Conservation (phyloP, 2,329 filamentous ascomycete species). For the Trichoderma citrinoviride region DNA sequence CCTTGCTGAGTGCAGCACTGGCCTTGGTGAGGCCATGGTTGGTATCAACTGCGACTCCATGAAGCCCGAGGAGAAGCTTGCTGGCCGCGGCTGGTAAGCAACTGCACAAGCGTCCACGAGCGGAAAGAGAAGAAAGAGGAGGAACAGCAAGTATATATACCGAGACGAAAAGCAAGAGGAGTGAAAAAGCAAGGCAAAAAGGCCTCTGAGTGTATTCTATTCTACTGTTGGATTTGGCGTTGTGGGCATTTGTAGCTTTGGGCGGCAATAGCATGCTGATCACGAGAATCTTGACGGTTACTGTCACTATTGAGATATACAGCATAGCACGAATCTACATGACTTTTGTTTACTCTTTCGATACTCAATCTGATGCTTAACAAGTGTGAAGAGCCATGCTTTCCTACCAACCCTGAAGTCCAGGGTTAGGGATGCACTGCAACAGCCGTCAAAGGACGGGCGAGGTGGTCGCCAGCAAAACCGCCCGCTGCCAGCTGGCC, state of each 20-base stretch:
- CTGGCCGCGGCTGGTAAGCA: constrained; percentile 76
- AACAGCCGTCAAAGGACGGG: neutral
- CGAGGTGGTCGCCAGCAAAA: neutral
- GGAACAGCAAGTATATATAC: neutral
- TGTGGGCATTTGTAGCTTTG: constrained; percentile 14
- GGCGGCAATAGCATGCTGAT: constrained; percentile 18
- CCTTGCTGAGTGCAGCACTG: constrained; percentile 80
- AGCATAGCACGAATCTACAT: constrained; percentile 4
- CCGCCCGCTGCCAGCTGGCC: neutral
- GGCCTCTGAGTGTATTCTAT: constrained; percentile 4
- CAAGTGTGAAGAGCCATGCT: rapidly evolving
- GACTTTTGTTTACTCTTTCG: neutral
- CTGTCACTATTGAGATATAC: neutral
- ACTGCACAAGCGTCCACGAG: neutral
- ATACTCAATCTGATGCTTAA: neutral
- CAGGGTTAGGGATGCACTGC: neutral
- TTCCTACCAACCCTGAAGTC: neutral
- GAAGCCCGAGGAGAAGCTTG: constrained; percentile 76
- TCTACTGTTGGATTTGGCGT: constrained; percentile 12
- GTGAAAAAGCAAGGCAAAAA: neutral
- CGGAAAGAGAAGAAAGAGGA: neutral
- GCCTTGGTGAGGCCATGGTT: constrained; percentile 96
- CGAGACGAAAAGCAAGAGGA: neutral
- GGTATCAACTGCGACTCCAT: constrained; percentile 84
- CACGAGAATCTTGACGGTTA: neutral